Percentiles rank a stretch among this genome's conserved stretches.
Evolutionary conservation across 495 filamentous ascomycete species (phyloP).

Genomic region (Arthonia radiata): DNA sequence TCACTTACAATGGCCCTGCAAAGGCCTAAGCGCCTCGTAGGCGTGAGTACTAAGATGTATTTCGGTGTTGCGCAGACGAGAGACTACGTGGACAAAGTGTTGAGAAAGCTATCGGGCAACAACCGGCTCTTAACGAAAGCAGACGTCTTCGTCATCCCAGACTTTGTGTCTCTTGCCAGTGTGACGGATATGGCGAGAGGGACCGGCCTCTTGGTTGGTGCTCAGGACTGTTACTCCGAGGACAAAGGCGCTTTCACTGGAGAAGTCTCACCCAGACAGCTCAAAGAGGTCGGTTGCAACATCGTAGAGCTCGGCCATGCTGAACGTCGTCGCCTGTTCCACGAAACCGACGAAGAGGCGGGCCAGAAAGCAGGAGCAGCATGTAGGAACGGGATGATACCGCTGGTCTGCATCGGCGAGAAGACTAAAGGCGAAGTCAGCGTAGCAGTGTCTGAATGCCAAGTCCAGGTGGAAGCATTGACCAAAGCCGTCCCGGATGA

Average conservation of each 20-base stretch:
- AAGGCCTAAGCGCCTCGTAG: slow-evolving; percentile 43
- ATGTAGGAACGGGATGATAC: slow-evolving; percentile 40
- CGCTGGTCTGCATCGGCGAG: slow-evolving; percentile 65
- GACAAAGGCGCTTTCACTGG: slow-evolving; percentile 49
- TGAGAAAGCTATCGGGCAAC: slow-evolving; percentile 1
- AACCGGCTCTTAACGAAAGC: slow-evolving; percentile 13
- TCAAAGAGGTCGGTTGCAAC: slow-evolving; percentile 35
- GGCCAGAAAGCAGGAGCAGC: slow-evolving; percentile 42
- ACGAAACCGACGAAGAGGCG: slow-evolving; percentile 39
- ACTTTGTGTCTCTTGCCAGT: slow-evolving; percentile 40
- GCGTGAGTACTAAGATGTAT: slow-evolving; percentile 69
- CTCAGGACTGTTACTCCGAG: slow-evolving; percentile 48
- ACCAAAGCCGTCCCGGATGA: slow-evolving; percentile 28
- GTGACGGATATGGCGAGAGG: slow-evolving; percentile 22
- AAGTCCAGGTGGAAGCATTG: slow-evolving; percentile 33
- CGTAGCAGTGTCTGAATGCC: slow-evolving; percentile 37
- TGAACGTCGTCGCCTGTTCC: slow-evolving; percentile 41
- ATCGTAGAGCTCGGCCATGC: slow-evolving; percentile 64
- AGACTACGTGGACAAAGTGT: slow-evolving; percentile 22
- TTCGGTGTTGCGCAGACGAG: slow-evolving; percentile 40
- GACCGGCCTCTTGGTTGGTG: slow-evolving; percentile 34
- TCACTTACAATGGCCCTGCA: slow-evolving; percentile 15
- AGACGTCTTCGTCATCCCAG: slow-evolving; percentile 46
- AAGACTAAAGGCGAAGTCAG: slow-evolving; percentile 20
- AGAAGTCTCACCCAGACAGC: slow-evolving; percentile 41